Percentiles rank a stretch among this genome's conserved stretches.
Evolutionary conservation across 345 rosid species (phyloP).

Genomic region (Toxicodendron radicans): DNA sequence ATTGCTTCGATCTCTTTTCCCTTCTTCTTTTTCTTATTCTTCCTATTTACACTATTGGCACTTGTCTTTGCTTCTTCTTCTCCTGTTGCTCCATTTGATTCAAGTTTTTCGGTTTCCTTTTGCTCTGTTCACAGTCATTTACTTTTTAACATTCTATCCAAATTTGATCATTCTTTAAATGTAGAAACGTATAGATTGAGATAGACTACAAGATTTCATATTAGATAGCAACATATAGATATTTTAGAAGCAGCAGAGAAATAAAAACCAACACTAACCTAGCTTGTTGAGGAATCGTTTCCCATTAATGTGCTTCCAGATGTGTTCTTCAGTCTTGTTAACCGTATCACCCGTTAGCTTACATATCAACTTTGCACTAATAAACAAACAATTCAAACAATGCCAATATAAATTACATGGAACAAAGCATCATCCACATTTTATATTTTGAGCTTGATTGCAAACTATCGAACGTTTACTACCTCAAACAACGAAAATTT

Average conservation of each 20-base stretch:
- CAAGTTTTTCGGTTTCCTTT: constrained; percentile 48
- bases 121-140: constrained; percentile 51
- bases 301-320: constrained; percentile 90
- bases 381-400: constrained; percentile 17
- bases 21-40: constrained; percentile 37
- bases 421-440: constrained; percentile 1
- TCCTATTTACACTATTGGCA: constrained; percentile 21
- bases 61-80: constrained; percentile 31
- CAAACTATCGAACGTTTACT: not conserved
- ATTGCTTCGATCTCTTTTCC: constrained; percentile 38
- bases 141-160: not conserved
- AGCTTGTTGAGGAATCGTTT: constrained; percentile 77
- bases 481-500: not conserved
- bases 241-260: constrained; percentile 1
- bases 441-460: not conserved
- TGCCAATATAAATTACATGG: not conserved
- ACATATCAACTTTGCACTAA: constrained; percentile 80
- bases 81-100: constrained; percentile 19
- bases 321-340: constrained; percentile 86
- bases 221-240: not conserved
- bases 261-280: constrained; percentile 38
- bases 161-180: not conserved
- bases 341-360: constrained; percentile 84
- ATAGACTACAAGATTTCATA: not conserved
- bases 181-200: not conserved